Conservation (phyloP, 208 protist genomes). For the Lotmaria passim region DNA sequence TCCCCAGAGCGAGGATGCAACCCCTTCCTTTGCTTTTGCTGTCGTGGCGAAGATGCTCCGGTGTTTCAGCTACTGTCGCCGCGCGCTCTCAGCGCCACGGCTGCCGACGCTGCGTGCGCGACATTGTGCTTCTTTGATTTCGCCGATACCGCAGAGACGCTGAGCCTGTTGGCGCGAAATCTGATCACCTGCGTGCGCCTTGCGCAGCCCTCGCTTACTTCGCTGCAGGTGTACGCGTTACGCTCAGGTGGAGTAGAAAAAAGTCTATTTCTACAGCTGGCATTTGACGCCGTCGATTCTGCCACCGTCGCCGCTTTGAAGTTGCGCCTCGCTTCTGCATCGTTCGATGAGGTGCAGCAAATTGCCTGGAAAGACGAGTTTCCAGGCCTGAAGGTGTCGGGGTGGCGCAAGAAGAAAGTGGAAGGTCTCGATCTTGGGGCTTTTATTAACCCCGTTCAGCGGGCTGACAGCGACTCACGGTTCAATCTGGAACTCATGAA, state of each 20-base stretch:
- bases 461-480: slow-evolving; percentile 68
- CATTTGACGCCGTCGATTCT: slow-evolving; percentile 38
- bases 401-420: slow-evolving; percentile 49
- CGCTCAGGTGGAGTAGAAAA: slow-evolving; percentile 41
- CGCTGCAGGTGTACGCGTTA: slow-evolving; percentile 52
- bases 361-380: slow-evolving; percentile 27
- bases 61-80: slow-evolving; percentile 38
- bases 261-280: slow-evolving; percentile 47
- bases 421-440: slow-evolving; percentile 65
- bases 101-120: background rate
- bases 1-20: slow-evolving; percentile 42
- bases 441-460: slow-evolving; percentile 88
- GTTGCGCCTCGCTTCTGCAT: background rate
- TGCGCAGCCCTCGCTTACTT: slow-evolving; percentile 35
- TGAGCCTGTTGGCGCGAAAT: slow-evolving; percentile 59
- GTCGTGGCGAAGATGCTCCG: slow-evolving; percentile 11
- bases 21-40: slow-evolving; percentile 46
- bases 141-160: slow-evolving; percentile 32
- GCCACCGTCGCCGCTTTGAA: slow-evolving; percentile 15
- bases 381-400: slow-evolving; percentile 37
- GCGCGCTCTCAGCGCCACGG: background rate
- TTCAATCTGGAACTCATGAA: slow-evolving; percentile 98
- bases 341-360: slow-evolving; percentile 2
- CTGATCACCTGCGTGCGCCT: slow-evolving; percentile 66
- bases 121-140: slow-evolving; percentile 54